These are phyloP conservation scores for Arthrobotrys musiformis DNA, from an alignment of 2,329 filamentous ascomycete genomes.

Conservation along the genomic window DNA sequence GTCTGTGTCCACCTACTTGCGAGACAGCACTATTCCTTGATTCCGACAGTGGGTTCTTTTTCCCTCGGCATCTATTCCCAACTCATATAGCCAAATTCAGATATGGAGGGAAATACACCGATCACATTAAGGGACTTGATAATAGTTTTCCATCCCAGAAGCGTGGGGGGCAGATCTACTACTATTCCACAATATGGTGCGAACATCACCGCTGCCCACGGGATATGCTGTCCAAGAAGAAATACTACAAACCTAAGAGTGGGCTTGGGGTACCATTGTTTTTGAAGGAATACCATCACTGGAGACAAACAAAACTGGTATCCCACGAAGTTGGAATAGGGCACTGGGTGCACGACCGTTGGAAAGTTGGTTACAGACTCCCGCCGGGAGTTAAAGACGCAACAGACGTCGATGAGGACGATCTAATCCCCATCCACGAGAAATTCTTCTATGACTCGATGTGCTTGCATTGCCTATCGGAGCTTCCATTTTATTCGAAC, in stretches of 20 bases:
- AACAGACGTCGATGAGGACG: not conserved
- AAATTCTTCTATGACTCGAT: slow-evolving; percentile 37
- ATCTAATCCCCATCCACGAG: slow-evolving; percentile 21
- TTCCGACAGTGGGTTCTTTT: slow-evolving; percentile 31
- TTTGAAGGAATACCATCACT: slow-evolving; percentile 24
- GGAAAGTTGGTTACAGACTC: slow-evolving; percentile 23
- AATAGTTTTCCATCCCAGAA: not conserved
- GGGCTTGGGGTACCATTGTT: slow-evolving; percentile 16
- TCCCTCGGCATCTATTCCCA: slow-evolving; percentile 25
- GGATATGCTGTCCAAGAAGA: slow-evolving; percentile 15
- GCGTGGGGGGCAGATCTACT: not conserved
- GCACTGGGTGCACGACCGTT: slow-evolving; percentile 40
- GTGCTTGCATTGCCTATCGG: slow-evolving; percentile 31
- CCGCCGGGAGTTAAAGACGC: not conserved
- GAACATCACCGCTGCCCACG: slow-evolving; percentile 43
- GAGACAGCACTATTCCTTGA: slow-evolving; percentile 29
- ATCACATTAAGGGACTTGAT: not conserved
- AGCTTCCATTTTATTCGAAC: not conserved
- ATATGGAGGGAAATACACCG: not conserved
- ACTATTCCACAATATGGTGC: slow-evolving; percentile 46
- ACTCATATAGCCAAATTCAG: slow-evolving; percentile 20
- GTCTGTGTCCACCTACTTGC: slow-evolving; percentile 24
- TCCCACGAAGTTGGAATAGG: slow-evolving; percentile 13
- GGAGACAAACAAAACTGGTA: slow-evolving; percentile 21
- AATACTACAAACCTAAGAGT: slow-evolving; percentile 14